Evolutionary conservation across 768 basidiomycete species (phyloP), one percentile per base, ranked within the genome.

Genomic region (Podaxis mareebaensis): DNA sequence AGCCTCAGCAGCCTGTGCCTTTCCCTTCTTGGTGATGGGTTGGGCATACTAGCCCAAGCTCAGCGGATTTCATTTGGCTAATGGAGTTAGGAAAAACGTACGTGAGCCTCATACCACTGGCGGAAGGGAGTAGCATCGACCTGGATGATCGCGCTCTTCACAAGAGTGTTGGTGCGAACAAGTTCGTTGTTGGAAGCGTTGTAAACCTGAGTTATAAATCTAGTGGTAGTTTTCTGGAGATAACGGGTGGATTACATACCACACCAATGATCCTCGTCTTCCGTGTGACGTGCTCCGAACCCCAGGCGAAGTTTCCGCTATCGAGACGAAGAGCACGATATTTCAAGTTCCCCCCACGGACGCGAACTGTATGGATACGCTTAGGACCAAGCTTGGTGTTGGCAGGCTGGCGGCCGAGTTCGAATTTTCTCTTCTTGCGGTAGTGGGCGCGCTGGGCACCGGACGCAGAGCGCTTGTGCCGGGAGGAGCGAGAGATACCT

Each of bases 391-490:
- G 89, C 84, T 93, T 98, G 75, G 97, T 99, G 86, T 82, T 95
- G 69, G 97, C 97, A 63, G 97, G 83, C 77, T 99, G 97, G 76
- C 97, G 95, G 76, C 96, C 97, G 73, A 98, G 89, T 86, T 99
- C 97, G 81, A 99, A 99, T 84, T 99, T 98, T 90, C 97, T 90
- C 93, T 99, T 99, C 88, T 99, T 99, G 85, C 96, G 94, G 83
- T 95, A 96, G 82, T 91, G 88, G 71, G 95, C 88, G 72, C 92
- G 90, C 79, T 95, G 92, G 64, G 92, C 93, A 73, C 93, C 96
- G 54, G 94, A 90, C 71, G 86, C 90, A 69, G 95, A 92, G 76
- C 96, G 94, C 82, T 99, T 99, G 86, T 99, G 95, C 77, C 96
- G 87, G 72, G 95, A 96, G 68, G 95, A 87, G 72, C 96, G 91